phyloP scores from a whole-genome alignment of 805 yeast genomes.

The Yamadazyma takamatsuzukensis region DNA sequence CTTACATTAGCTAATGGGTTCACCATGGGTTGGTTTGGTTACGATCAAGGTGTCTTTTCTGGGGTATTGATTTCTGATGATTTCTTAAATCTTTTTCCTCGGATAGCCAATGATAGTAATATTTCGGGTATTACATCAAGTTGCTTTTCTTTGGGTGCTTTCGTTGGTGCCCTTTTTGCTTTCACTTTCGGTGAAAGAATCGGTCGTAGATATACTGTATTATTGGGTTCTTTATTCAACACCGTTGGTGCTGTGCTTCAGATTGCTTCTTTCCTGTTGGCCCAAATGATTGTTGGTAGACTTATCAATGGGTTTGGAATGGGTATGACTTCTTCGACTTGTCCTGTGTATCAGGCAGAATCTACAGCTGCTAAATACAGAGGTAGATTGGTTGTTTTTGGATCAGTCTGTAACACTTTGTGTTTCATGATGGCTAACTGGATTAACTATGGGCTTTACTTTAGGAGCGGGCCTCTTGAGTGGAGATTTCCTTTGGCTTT shows the following conservation, averaged over 20 bases:
- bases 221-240: conserved; percentile 26
- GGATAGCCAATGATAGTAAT: conserved; percentile 7
- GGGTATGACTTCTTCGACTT: conserved; percentile 36
- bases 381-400: conserved; percentile 43
- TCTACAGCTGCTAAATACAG: conserved; percentile 38
- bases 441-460: conserved; percentile 33
- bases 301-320: conserved; percentile 40
- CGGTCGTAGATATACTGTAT: conserved; percentile 34
- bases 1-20: conserved; percentile 11
- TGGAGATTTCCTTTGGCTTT: conserved; percentile 41
- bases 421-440: conserved; percentile 36
- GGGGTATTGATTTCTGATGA: conserved; percentile 13
- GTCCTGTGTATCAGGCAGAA: conserved; percentile 39
- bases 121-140: conserved; percentile 12
- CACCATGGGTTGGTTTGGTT: conserved; percentile 13
- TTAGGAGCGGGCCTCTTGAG: conserved; percentile 35
- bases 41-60: conserved; percentile 14
- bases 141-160: conserved; percentile 38
- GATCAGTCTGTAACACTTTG: conserved; percentile 38
- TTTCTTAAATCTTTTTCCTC: conserved; percentile 11
- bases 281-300: conserved; percentile 37
- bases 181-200: conserved; percentile 32
- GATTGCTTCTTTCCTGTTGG: conserved; percentile 28
- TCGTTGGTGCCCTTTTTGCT: conserved; percentile 34
- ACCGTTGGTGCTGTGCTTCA: conserved; percentile 36